Evolutionary conservation across 192 early-diverging fungal species (phyloP).

Genomic region (Backusella liffmaniae): DNA sequence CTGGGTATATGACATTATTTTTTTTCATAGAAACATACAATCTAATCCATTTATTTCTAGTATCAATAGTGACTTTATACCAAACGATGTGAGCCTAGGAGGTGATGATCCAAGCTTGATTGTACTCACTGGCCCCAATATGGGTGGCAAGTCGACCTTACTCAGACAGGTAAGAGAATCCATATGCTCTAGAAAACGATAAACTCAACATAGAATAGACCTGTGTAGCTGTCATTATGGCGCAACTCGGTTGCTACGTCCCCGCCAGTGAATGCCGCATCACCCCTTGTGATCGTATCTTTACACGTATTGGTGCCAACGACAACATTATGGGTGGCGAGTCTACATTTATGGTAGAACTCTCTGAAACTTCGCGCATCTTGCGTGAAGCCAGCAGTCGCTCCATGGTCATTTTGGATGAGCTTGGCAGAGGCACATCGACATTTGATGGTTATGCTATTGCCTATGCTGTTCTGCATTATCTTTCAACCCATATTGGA

Average conservation of each 20-base stretch:
- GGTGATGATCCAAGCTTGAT: constrained; percentile 68
- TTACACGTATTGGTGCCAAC: constrained; percentile 96
- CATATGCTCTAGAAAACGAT: background rate
- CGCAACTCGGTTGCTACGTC: constrained; percentile 93
- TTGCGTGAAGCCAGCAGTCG: constrained; percentile 85
- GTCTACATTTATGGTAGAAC: constrained; percentile 97
- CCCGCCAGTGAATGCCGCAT: constrained; percentile 70
- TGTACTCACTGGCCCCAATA: constrained; percentile 97
- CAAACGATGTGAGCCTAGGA: constrained; percentile 90
- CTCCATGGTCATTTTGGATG: constrained; percentile 95
- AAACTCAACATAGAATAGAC: constrained; percentile 45
- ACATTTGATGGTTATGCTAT: constrained; percentile 98
- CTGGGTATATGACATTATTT: constrained; percentile 41
- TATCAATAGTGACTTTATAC: constrained; percentile 77
- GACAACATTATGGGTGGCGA: constrained; percentile 95
- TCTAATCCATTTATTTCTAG: background rate
- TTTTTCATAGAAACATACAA: background rate
- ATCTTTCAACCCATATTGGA: constrained; percentile 74
- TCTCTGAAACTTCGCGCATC: constrained; percentile 92
- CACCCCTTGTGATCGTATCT: constrained; percentile 90
- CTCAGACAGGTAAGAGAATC: constrained; percentile 73
- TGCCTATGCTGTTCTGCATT: constrained; percentile 87
- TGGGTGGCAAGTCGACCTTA: constrained; percentile 98
- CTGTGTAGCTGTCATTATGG: constrained; percentile 93
- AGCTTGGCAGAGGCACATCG: constrained; percentile 95